Evolutionary conservation across 2,329 filamentous ascomycete species (phyloP), one percentile per base, ranked within the genome.

Genomic region (Cylindrodendrum hubeiense): DNA sequence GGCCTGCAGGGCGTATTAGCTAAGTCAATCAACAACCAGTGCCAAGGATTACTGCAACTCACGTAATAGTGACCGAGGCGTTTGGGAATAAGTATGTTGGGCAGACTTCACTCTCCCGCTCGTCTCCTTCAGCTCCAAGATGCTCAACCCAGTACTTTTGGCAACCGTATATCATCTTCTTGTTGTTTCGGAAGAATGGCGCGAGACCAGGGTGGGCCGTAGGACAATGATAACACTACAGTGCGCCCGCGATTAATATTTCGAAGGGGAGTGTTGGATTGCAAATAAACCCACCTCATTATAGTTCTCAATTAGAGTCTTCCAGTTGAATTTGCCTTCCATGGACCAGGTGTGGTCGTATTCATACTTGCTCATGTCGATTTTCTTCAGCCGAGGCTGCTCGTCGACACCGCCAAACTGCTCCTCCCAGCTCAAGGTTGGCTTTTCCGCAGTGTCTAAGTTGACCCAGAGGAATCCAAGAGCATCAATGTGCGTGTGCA

Each of bases 221-320:
- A 21, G 84, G 82, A 77, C 87, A 90, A 77, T 90, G 87, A 68
- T 90, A 90, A 71, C 88, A 90, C 74, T 88, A 7, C 21, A 30
- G 28, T 30, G 10, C 28, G 28, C 10, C 28, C 22, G 9, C 21
- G 33, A 19, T 57, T 9, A 63, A 39, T n/a, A 47, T 19, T 4
- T 49, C 2, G 24, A 44, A 28, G 17, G 7, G 6, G 5, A 3
- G 46, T 10, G 30, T 33, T 30, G 9, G 12, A 12, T 3, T 37
- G 5, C 17, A 2, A 21, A 41, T 39, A 6, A 1, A 19, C 54
- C 26, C 3, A 66, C 63, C 4, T 68, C 88, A 69, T 90, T 90
- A 79, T 89, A 90, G 76, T 90, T 89, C 70, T 90, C 88, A 5
- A 83, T 83, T 10, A 88, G 75, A 10, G 84, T 84, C 77, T 89